Base-by-base conservation (phyloP, 495 filamentous ascomycete genomes). In the Glutinoglossum americanum region DNA sequence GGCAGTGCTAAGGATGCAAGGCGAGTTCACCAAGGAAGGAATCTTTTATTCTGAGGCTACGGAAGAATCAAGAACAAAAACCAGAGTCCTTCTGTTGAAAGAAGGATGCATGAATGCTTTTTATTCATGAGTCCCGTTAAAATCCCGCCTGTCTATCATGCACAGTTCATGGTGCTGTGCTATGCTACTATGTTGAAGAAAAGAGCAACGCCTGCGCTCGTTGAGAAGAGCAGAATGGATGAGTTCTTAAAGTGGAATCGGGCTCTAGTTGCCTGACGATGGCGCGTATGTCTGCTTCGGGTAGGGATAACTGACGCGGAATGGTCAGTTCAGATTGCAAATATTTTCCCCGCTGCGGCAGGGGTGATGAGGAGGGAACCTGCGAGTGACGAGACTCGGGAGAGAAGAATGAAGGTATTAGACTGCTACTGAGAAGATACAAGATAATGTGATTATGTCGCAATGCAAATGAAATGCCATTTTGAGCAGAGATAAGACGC, bases 201-300 rank as follows among this genome's bases (percentile, higher is more conserved):
- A 28, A 53, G 26, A 45, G 28, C 49, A 30, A 21, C 26, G 49
- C 23, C 49, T 3, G 67, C 67, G 19, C 73, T 73, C 0, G 68
- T 73, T 71, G 70, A 73, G 65, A 71, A 73, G 68, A 45, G 57
- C 44, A 58, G 41, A 39, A 48, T 41, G 41, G 17, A 10, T 4
- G 17, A 13, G 17, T n/a, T 13, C 21, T 75, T 62, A 71, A 70
- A 17, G 70, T 70, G 26, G 72, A 71, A 51, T 21, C 59, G 15
- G 56, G 57, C 13, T 59, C 49, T 53, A 61, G 60, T 65, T 67
- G 62, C 62, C 69, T 55, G 47, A 64, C 45, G 70, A 66, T 32
- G 70, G 64, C 57, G 73, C 64, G 73, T 89, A 92, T 63, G 80
- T 75, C 69, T 89, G 78, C 75, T 89, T 87, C 63, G 87, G 86